These are phyloP conservation scores for Pleurotus djamor DNA, from an alignment of 768 basidiomycete genomes.

Conservation along the genomic window DNA sequence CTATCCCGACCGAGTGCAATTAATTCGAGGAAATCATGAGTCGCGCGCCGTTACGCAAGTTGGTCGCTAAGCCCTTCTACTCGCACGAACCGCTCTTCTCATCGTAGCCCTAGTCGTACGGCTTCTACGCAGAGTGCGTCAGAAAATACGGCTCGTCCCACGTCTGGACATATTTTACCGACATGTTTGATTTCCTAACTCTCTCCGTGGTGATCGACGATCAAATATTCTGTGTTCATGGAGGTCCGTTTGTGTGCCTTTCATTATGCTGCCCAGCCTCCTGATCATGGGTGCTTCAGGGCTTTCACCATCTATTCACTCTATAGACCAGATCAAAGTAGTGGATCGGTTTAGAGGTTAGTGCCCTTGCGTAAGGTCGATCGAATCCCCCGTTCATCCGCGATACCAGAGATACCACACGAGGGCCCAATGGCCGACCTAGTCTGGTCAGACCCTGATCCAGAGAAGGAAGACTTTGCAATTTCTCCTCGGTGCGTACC, in stretches of 20 bases:
- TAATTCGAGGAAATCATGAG: conserved; percentile 98
- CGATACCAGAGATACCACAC: conserved; percentile 85
- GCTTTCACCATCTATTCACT: conserved; percentile 96
- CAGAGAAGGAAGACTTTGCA: conserved; percentile 99
- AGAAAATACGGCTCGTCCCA: conserved; percentile 95
- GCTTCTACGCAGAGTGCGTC: conserved; percentile 98
- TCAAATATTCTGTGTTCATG: conserved; percentile 98
- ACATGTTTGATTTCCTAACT: conserved; percentile 99
- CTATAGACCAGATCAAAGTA: conserved; percentile 99
- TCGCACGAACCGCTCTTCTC: conserved; percentile 8
- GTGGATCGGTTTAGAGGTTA: conserved; percentile 96
- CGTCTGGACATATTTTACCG: conserved; percentile 99
- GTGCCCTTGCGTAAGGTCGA: conserved; percentile 17
- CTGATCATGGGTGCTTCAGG: conserved; percentile 41
- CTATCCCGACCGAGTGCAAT: conserved; percentile 94
- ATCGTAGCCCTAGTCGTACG: conserved; percentile 73
- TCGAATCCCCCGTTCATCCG: conserved; percentile 18
- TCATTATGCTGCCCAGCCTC: neutral
- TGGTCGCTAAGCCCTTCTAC: conserved; percentile 28
- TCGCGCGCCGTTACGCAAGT: conserved; percentile 98
- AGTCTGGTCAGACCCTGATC: conserved; percentile 99
- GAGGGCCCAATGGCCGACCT: conserved; percentile 99
- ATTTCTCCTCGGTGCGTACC: conserved; percentile 87
- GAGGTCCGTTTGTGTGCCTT: conserved; percentile 52
- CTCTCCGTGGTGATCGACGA: conserved; percentile 98